Base-by-base conservation (phyloP, 805 yeast genomes). In the Torulaspora microellipsoides region DNA sequence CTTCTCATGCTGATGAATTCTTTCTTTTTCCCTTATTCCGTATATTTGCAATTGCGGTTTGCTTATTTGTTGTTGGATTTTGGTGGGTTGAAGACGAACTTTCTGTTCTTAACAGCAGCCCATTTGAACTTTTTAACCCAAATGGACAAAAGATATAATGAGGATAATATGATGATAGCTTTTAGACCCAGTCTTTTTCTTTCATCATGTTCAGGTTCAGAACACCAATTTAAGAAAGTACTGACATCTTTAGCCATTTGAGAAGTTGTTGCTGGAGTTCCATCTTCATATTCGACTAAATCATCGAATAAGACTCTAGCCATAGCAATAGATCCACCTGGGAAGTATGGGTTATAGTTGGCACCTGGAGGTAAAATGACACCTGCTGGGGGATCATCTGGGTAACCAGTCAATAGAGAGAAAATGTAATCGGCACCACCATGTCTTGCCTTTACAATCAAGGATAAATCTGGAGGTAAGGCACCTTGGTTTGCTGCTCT, bases 401-500 rank as follows among this genome's bases (percentile, higher is more conserved):
- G 98, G 77, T 93, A 93, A 66, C 99, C 99, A 51, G 98, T 93
- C 70, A 93, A 83, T 64, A 93, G 73, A 27, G 97, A 72, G 70
- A 93, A 93, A 68, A 93, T 85, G 73, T 93, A 93, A 70, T 93
- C 98, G 66, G 85, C 78, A 57, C 88, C 97, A 67, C 98, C 97
- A 74, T 93, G 98, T 79, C 99, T 86, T 56, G 99, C 98, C 80
- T 91, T 91, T 70, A 91, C 95, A 64, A 93, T 88, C 69, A 93
- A 78, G 31, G 97, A 89, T 66, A 93, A 81, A 75, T 93, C 99
- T 48, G 99, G 99, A 53, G 99, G 99, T 56, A 85, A 78, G 52
- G 99, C 97, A 72, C 99, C 99, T 76, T 88, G 96, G 79, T 93
- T 93, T 52, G 96, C 97, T 56, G 98, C 96, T 77, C 99, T 87